Evolutionary conservation across 2,329 filamentous ascomycete genomes (phyloP).

Genomic region (Onygena corvina): DNA sequence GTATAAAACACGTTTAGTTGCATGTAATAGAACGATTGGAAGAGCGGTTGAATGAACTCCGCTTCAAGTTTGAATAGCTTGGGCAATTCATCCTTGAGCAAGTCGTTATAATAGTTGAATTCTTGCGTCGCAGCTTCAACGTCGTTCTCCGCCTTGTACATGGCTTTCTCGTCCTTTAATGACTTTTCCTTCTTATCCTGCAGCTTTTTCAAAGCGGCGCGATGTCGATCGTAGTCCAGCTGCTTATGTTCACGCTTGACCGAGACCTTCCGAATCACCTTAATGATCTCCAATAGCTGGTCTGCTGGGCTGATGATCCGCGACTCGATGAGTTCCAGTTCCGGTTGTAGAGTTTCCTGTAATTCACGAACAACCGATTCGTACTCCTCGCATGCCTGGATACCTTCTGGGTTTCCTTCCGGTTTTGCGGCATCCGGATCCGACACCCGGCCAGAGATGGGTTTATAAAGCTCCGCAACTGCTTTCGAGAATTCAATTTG

Average conservation of each 20-base stretch:
- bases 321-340: constrained; percentile 94
- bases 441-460: constrained; percentile 88
- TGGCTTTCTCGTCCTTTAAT: constrained; percentile 90
- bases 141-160: constrained; percentile 90
- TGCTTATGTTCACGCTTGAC: constrained; percentile 94
- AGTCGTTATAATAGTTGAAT: constrained; percentile 94
- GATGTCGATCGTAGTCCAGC: constrained; percentile 86
- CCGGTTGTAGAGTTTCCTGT: constrained; percentile 74
- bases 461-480: constrained; percentile 93
- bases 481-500: constrained; percentile 98
- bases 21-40: constrained; percentile 99
- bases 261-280: constrained; percentile 79
- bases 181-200: constrained; percentile 96
- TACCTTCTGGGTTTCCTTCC: constrained; percentile 85
- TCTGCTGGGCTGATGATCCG: constrained; percentile 85
- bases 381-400: constrained; percentile 92
- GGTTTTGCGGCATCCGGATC: constrained; percentile 73
- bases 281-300: constrained; percentile 88
- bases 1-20: constrained; percentile 99
- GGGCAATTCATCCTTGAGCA: constrained; percentile 90
- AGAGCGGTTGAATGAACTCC: constrained; percentile 91
- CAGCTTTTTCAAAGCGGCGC: constrained; percentile 73
- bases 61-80: constrained; percentile 80
- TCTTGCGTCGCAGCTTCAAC: constrained; percentile 86
- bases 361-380: constrained; percentile 81